A percentile compares a stretch with the other conserved stretches of the same genome.
These are phyloP conservation scores for Crucibulum laeve DNA, from an alignment of 768 basidiomycete genomes.

Conservation along the genomic window DNA sequence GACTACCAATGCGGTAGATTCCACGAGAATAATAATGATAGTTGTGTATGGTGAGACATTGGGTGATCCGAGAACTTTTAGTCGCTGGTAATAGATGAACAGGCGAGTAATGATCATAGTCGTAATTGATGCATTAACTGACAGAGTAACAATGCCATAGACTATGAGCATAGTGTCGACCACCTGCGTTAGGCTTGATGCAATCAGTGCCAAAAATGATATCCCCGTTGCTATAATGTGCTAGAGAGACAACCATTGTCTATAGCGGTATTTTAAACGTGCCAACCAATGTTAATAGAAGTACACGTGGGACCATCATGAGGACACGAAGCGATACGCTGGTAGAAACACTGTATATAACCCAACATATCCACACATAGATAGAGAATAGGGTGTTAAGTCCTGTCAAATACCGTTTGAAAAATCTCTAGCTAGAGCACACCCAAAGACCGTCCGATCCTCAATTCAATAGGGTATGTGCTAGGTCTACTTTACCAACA, in stretches of 20 bases:
- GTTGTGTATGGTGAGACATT: not conserved
- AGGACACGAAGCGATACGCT: not conserved
- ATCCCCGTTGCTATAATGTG: not conserved
- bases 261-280: not conserved
- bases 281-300: not conserved
- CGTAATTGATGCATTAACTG: not conserved
- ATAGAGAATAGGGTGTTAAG: not conserved
- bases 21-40: not conserved
- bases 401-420: not conserved
- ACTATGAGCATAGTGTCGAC: not conserved
- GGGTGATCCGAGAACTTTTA: not conserved
- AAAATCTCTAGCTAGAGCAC: not conserved
- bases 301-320: not conserved
- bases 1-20: slow-evolving; percentile 10
- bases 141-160: not conserved
- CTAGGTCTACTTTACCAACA: not conserved
- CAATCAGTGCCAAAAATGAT: not conserved
- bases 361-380: not conserved
- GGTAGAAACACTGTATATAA: not conserved
- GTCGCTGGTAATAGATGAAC: too few relatives aligned
- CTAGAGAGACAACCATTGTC: not conserved
- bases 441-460: not conserved
- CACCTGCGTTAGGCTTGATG: not conserved
- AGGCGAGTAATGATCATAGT: not conserved
- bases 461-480: not conserved